A percentile compares a stretch with the other conserved stretches of the same genome.
phyloP scores from a whole-genome alignment of 2,329 filamentous ascomycete genomes.

The Diaporthe citri region DNA sequence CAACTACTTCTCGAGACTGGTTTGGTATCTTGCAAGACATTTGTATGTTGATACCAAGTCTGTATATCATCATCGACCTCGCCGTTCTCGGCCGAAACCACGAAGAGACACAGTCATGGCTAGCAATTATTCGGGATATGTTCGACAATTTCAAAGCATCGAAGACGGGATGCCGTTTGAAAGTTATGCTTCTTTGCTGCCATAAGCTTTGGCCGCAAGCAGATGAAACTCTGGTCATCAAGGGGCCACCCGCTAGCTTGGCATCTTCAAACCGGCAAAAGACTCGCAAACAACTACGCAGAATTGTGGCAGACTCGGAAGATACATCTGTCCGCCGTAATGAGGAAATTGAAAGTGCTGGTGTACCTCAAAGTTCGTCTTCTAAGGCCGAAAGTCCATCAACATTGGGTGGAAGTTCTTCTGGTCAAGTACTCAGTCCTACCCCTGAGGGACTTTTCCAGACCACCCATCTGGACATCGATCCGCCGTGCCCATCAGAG shows the following conservation, averaged over 20 bases:
- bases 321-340: background rate
- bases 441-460: accelerated
- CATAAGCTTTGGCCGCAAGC: background rate
- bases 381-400: too few relatives aligned
- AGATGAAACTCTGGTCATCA: background rate
- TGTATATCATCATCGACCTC: background rate
- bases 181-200: background rate
- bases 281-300: background rate
- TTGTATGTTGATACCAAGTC: background rate
- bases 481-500: accelerated
- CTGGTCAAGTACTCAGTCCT: too few relatives aligned
- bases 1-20: background rate
- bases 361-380: background rate
- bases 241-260: background rate
- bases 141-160: background rate
- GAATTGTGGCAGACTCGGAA: background rate
- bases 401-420: background rate
- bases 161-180: background rate
- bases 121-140: background rate
- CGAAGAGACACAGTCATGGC: background rate
- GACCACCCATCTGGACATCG: background rate
- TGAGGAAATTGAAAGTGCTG: background rate
- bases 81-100: background rate
- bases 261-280: background rate
- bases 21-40: background rate